phyloP scores from a whole-genome alignment of 2,329 filamentous ascomycete genomes.

The Neonectria magnoliae region DNA sequence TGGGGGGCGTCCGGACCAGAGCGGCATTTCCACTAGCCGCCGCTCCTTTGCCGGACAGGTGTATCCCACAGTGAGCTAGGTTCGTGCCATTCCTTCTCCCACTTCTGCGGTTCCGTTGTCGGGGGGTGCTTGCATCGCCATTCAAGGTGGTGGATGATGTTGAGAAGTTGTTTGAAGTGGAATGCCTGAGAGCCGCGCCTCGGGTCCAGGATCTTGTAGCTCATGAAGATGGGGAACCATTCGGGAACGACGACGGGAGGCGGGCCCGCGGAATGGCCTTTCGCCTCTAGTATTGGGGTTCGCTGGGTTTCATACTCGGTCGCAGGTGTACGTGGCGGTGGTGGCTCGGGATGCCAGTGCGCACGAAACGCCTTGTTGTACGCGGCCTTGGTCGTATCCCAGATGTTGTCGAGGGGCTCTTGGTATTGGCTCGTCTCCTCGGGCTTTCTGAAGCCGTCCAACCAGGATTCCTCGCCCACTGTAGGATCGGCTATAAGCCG shows the following conservation, averaged over 20 bases:
- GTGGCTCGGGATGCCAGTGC: constrained; percentile 22
- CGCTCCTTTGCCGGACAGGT: constrained; percentile 31
- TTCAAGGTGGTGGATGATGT: constrained; percentile 31
- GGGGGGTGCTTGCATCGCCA: constrained; percentile 9
- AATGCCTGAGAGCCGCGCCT: constrained; percentile 4
- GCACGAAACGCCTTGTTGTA: constrained; percentile 15
- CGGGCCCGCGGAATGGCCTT: background rate
- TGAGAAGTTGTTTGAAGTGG: constrained; percentile 34
- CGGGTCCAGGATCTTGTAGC: constrained; percentile 25
- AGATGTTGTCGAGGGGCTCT: constrained; percentile 8
- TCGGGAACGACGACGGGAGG: constrained; percentile 21
- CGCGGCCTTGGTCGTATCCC: constrained; percentile 18
- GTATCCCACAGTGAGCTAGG: constrained; percentile 28
- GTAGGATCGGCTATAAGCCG: background rate
- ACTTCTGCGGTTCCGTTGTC: constrained; percentile 4
- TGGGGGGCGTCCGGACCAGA: constrained; percentile 29
- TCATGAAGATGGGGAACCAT: constrained; percentile 33
- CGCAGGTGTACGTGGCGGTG: background rate
- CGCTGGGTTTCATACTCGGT: background rate
- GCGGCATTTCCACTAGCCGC: constrained; percentile 44
- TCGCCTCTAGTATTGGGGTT: background rate
- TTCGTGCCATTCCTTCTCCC: constrained; percentile 38
- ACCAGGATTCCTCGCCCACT: background rate
- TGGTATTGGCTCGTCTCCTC: constrained; percentile 6
- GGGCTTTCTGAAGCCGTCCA: constrained; percentile 5